A percentile compares a stretch with the other conserved stretches of the same genome.
phyloP scores from a whole-genome alignment of 495 filamentous ascomycete genomes.

The Jackrogersella multiformis region DNA sequence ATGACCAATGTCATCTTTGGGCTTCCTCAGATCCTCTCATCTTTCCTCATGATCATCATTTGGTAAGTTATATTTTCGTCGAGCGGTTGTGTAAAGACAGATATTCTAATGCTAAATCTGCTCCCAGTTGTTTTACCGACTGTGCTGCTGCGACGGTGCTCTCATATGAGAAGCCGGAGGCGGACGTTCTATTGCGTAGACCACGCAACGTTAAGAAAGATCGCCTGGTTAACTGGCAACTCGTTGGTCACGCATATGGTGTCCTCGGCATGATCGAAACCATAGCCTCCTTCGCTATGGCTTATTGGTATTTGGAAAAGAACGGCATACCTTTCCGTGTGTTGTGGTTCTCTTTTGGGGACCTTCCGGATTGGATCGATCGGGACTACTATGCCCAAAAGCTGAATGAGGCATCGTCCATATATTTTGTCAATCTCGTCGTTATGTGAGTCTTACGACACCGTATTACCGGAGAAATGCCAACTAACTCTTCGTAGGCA shows the following conservation, averaged over 20 bases:
- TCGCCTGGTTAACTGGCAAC: slow-evolving; percentile 70
- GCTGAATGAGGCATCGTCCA: slow-evolving; percentile 67
- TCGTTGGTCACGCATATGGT: slow-evolving; percentile 70
- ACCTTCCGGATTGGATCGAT: slow-evolving; percentile 54
- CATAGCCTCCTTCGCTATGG: slow-evolving; percentile 68
- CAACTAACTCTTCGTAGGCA: slow-evolving; percentile 53
- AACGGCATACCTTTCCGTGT: slow-evolving; percentile 65
- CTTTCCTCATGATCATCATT: slow-evolving; percentile 76
- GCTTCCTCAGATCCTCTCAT: slow-evolving; percentile 71
- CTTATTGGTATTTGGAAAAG: slow-evolving; percentile 70
- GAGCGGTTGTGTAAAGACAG: not conserved
- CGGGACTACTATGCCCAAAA: slow-evolving; percentile 56
- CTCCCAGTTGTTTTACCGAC: slow-evolving; percentile 72
- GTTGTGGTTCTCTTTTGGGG: slow-evolving; percentile 69
- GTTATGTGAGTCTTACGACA: slow-evolving; percentile 61
- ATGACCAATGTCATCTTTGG: slow-evolving; percentile 74
- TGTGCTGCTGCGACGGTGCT: slow-evolving; percentile 70
- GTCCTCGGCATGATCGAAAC: slow-evolving; percentile 71
- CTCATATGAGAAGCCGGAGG: slow-evolving; percentile 76
- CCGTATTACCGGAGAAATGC: not conserved
- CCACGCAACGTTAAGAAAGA: slow-evolving; percentile 69
- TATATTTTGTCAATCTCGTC: slow-evolving; percentile 80
- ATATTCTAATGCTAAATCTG: slow-evolving; percentile 2
- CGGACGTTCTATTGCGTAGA: slow-evolving; percentile 68
- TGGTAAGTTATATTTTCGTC: slow-evolving; percentile 40